phyloP scores from a whole-genome alignment of 495 filamentous ascomycete species.

The Neurospora tetraspora region DNA sequence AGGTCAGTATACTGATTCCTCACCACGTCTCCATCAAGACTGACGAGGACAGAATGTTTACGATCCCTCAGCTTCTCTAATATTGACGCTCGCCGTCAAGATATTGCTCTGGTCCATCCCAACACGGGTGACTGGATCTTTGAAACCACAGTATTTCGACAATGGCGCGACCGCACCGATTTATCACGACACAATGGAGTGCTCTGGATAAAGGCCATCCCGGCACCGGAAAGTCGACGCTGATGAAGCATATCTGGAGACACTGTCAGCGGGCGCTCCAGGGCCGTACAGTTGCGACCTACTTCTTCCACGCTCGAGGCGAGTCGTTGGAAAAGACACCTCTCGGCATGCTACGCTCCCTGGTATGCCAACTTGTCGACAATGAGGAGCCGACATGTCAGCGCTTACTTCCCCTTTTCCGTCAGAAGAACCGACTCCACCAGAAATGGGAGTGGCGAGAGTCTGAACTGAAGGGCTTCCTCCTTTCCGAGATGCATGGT shows the following conservation, averaged over 20 bases:
- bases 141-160: too few species aligned
- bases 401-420: not conserved
- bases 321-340: conserved; percentile 31
- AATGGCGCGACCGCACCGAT: too few species aligned
- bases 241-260: too few species aligned
- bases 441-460: not conserved
- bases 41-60: not conserved
- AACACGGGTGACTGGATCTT: conserved; percentile 9
- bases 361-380: conserved; percentile 18
- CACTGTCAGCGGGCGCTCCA: too few species aligned
- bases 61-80: not conserved
- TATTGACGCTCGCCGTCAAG: not conserved
- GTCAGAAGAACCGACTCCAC: not conserved
- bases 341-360: conserved; percentile 38
- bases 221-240: too few species aligned
- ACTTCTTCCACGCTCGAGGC: conserved; percentile 42
- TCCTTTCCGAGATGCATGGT: not conserved
- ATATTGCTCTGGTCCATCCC: not conserved
- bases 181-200: too few species aligned
- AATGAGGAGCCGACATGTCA: not conserved
- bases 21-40: not conserved
- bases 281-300: too few species aligned
- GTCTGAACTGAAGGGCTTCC: not conserved
- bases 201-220: too few species aligned
- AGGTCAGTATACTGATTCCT: not conserved